phyloP scores from a whole-genome alignment of 106 monocot genomes.

The Phalaenopsis equestris region DNA sequence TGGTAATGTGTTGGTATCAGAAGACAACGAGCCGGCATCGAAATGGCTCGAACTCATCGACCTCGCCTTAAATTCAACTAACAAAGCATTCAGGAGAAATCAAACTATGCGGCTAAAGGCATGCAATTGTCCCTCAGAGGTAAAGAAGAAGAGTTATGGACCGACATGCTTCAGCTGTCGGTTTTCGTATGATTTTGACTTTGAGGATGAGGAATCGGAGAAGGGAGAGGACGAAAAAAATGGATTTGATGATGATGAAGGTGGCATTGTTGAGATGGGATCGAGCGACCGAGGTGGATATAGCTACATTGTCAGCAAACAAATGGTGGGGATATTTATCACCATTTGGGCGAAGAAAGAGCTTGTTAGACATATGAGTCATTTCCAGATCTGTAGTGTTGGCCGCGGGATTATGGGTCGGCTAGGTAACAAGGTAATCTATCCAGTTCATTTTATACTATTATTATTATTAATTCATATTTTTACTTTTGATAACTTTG shows the following conservation, averaged over 20 bases:
- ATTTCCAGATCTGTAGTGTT: conserved; percentile 42
- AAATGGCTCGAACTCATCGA: conserved; percentile 58
- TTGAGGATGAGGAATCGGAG: conserved; percentile 7
- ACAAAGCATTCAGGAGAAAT: conserved; percentile 35
- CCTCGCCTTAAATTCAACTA: conserved; percentile 43
- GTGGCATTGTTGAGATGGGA: not conserved
- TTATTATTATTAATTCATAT: too few species aligned
- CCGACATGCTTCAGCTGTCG: conserved; percentile 42
- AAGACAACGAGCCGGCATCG: conserved; percentile 50
- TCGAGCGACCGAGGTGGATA: conserved; percentile 9
- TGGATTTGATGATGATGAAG: conserved; percentile 6
- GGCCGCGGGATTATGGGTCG: conserved; percentile 52
- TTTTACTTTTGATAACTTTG: not conserved
- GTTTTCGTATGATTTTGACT: conserved; percentile 15
- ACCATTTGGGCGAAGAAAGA: conserved; percentile 50
- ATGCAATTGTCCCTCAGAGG: conserved; percentile 62
- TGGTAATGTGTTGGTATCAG: conserved; percentile 56
- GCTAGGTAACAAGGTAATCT: conserved; percentile 54
- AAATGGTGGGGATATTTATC: conserved; percentile 71
- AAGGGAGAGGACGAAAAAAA: conserved; percentile 26
- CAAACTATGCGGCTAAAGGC: conserved; percentile 33
- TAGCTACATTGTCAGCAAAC: conserved; percentile 42
- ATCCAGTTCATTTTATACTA: too few species aligned
- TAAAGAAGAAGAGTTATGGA: conserved; percentile 23
- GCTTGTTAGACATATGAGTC: conserved; percentile 40